Evolutionary conservation across 1,139 yeast genomes (phyloP).

Genomic region (Pneumocystis wakefieldiae): DNA sequence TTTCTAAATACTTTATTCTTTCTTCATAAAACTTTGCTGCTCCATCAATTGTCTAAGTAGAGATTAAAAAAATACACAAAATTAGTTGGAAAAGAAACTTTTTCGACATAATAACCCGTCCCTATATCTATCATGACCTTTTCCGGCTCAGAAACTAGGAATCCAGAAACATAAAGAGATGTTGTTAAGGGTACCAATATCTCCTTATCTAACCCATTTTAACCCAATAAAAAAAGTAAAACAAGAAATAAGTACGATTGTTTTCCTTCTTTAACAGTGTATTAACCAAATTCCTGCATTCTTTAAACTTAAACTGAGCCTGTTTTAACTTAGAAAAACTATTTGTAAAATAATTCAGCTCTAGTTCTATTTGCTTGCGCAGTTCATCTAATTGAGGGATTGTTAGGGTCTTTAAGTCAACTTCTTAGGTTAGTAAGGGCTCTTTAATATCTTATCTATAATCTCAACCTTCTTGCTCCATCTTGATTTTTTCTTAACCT

Average conservation of each 20-base stretch:
- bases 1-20: conserved; percentile 56
- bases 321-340: conserved; percentile 72
- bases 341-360: conserved; percentile 68
- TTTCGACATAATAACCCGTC: conserved; percentile 88
- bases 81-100: conserved; percentile 21
- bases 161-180: conserved; percentile 81
- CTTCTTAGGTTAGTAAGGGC: conserved; percentile 2
- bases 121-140: conserved; percentile 86
- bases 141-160: conserved; percentile 37
- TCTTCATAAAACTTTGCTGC: conserved; percentile 59
- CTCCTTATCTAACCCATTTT: conserved; percentile 26
- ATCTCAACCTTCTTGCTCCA: neutral
- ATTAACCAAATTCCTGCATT: conserved; percentile 60
- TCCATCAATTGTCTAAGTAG: conserved; percentile 35
- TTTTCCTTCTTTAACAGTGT: conserved; percentile 35
- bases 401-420: conserved; percentile 52
- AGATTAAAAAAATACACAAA: neutral
- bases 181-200: conserved; percentile 78
- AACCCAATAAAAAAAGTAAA: neutral
- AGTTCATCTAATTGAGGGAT: conserved; percentile 77
- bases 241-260: conserved; percentile 19
- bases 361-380: conserved; percentile 72
- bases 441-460: neutral
- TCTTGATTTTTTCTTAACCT: neutral
- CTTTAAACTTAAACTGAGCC: conserved; percentile 70